phyloP scores from a whole-genome alignment of 208 protist genomes.

The Leishmania arabica region DNA sequence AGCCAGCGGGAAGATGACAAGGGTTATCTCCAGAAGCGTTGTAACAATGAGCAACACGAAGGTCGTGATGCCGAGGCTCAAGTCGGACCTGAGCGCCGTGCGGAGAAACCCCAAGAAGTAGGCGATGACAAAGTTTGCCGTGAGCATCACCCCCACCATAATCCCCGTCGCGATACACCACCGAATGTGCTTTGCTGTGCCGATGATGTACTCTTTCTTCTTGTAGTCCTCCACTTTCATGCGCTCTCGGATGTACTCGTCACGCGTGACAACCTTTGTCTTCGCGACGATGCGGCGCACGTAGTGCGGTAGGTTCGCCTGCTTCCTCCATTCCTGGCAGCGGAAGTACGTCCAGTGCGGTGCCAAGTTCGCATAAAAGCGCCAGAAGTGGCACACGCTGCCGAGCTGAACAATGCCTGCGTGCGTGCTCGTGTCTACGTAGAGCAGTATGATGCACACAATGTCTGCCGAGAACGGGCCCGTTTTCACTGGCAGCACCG shows the following conservation, averaged over 20 bases:
- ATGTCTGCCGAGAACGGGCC: slow-evolving; percentile 81
- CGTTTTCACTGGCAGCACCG: slow-evolving; percentile 44
- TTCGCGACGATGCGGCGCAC: slow-evolving; percentile 67
- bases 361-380: slow-evolving; percentile 74
- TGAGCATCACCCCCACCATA: slow-evolving; percentile 55
- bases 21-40: slow-evolving; percentile 64
- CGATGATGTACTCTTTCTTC: slow-evolving; percentile 50
- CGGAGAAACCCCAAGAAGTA: slow-evolving; percentile 75
- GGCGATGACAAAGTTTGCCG: slow-evolving; percentile 73
- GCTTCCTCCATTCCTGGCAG: slow-evolving; percentile 53
- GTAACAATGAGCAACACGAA: slow-evolving; percentile 63
- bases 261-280: slow-evolving; percentile 78
- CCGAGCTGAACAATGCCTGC: slow-evolving; percentile 65
- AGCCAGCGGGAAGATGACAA: slow-evolving; percentile 76
- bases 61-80: slow-evolving; percentile 50
- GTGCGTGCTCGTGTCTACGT: slow-evolving; percentile 56
- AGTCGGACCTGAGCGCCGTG: slow-evolving; percentile 62
- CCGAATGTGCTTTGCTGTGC: slow-evolving; percentile 56
- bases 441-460: slow-evolving; percentile 70
- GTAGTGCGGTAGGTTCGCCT: slow-evolving; percentile 59
- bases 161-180: slow-evolving; percentile 79
- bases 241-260: slow-evolving; percentile 74
- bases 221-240: slow-evolving; percentile 60
- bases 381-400: slow-evolving; percentile 75
- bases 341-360: slow-evolving; percentile 87